These are phyloP conservation scores for Hypsizygus marmoreus DNA, from an alignment of 768 basidiomycete genomes.

Conservation along the genomic window DNA sequence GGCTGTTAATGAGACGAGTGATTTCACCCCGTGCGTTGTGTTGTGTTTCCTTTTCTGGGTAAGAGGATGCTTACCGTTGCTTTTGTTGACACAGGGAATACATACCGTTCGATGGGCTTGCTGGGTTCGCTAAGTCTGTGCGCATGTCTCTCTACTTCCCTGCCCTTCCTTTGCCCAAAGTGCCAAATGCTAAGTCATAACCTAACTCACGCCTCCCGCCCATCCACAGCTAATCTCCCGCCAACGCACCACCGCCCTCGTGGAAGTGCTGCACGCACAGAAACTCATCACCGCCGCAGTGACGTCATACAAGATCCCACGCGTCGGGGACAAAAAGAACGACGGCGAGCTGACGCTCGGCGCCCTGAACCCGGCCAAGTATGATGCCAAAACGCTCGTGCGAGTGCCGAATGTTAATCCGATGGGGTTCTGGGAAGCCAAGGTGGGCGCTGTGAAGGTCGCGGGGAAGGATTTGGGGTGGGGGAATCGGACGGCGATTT, in stretches of 20 bases:
- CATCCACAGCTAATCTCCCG: slow-evolving; percentile 53
- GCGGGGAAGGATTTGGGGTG: slow-evolving; percentile 47
- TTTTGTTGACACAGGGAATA: slow-evolving; percentile 21
- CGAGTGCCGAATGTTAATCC: slow-evolving; percentile 51
- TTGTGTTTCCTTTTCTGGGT: not conserved
- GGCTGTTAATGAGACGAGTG: slow-evolving; percentile 50
- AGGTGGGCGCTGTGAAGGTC: slow-evolving; percentile 48
- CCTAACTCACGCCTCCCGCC: slow-evolving; percentile 1
- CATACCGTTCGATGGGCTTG: slow-evolving; percentile 57
- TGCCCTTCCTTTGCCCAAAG: not conserved
- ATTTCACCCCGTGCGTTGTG: slow-evolving; percentile 47
- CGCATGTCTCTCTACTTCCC: not conserved
- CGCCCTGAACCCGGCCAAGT: slow-evolving; percentile 56
- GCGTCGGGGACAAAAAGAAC: slow-evolving; percentile 49
- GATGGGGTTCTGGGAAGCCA: slow-evolving; percentile 54
- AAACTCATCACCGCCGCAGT: slow-evolving; percentile 56
- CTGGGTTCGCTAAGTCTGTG: slow-evolving; percentile 41
- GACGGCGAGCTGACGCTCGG: slow-evolving; percentile 69
- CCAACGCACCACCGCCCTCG: slow-evolving; percentile 54
- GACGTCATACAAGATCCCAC: slow-evolving; percentile 69
- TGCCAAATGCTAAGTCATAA: too few species aligned
- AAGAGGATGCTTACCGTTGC: slow-evolving; percentile 1
- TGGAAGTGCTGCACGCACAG: slow-evolving; percentile 51
- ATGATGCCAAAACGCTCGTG: slow-evolving; percentile 46
- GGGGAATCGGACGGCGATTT: slow-evolving; percentile 53